Evolutionary conservation across 805 yeast species (phyloP).

Genomic region (Ogataea methylovora): DNA sequence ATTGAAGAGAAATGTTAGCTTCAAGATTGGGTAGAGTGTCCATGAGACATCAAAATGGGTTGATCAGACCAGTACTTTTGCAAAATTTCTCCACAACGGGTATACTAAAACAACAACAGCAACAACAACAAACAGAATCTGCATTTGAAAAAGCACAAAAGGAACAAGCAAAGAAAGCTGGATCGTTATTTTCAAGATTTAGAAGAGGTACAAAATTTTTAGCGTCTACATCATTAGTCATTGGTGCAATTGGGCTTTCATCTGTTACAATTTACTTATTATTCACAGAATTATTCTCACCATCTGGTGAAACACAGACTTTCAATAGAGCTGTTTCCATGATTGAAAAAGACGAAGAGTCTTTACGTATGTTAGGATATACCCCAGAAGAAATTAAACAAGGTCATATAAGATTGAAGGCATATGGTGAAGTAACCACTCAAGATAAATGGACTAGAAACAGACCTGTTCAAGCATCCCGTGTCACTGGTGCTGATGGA

Average conservation of each 20-base stretch:
- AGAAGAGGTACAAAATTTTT: conserved; percentile 56
- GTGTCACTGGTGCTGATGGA: conserved; percentile 60
- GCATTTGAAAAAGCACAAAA: too few species aligned
- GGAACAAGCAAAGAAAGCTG: conserved; percentile 17
- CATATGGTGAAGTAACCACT: conserved; percentile 63
- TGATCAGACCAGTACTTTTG: too few species aligned
- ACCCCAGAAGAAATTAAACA: conserved; percentile 33
- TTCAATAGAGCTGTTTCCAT: conserved; percentile 80
- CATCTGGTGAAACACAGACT: conserved; percentile 86
- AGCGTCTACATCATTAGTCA: conserved; percentile 50
- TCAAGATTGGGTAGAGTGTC: too few species aligned
- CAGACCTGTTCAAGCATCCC: conserved; percentile 72
- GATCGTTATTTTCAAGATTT: conserved; percentile 36
- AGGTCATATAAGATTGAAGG: conserved; percentile 58
- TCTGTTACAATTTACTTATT: conserved; percentile 65
- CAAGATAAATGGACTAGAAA: conserved; percentile 81
- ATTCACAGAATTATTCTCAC: conserved; percentile 73
- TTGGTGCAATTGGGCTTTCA: conserved; percentile 65
- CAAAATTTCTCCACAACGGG: too few species aligned
- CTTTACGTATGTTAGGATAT: conserved; percentile 46
- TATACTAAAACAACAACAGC: background rate
- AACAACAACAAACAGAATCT: conserved; percentile 7
- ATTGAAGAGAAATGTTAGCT: too few species aligned
- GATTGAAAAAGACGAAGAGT: conserved; percentile 59
- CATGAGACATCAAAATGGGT: too few species aligned